Evolutionary conservation across 177 flowering plant genomes (phyloP).

Genomic region (Vitis hybrid): DNA sequence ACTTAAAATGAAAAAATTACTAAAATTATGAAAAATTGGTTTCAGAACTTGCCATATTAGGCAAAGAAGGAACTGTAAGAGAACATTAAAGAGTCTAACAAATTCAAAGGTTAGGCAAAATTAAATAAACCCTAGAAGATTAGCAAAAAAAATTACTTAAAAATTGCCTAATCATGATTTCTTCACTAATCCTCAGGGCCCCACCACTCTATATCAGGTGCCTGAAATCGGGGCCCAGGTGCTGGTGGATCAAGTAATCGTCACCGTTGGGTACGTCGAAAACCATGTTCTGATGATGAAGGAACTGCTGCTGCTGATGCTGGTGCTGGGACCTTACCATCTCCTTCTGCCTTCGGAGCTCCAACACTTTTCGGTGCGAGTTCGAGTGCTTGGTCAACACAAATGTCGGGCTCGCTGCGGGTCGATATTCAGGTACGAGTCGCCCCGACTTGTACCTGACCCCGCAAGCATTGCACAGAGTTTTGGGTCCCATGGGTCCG

Average conservation of each 20-base stretch:
- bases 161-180: conserved; percentile 9
- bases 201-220: conserved; percentile 46
- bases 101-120: conserved; percentile 11
- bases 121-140: neutral
- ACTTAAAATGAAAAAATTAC: conserved; percentile 6
- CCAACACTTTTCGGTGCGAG: conserved; percentile 60
- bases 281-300: conserved; percentile 35
- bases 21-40: conserved; percentile 12
- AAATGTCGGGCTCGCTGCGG: conserved; percentile 64
- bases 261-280: conserved; percentile 50
- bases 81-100: conserved; percentile 2
- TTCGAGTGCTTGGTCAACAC: conserved; percentile 52
- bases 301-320: conserved; percentile 33
- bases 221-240: conserved; percentile 52
- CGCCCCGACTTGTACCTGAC: conserved; percentile 63
- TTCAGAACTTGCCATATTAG: conserved; percentile 22
- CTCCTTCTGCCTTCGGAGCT: conserved; percentile 68
- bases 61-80: conserved; percentile 5
- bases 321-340: conserved; percentile 31
- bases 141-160: neutral
- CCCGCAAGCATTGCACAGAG: conserved; percentile 73
- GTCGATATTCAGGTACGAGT: conserved; percentile 61
- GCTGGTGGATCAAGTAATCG: conserved; percentile 62
- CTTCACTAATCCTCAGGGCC: neutral
- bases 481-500: conserved; percentile 74